Evolutionary conservation across 176 grass and related monocot species (phyloP), one percentile per base, ranked within the genome.

Genomic region (Eremochloa ophiuroides): DNA sequence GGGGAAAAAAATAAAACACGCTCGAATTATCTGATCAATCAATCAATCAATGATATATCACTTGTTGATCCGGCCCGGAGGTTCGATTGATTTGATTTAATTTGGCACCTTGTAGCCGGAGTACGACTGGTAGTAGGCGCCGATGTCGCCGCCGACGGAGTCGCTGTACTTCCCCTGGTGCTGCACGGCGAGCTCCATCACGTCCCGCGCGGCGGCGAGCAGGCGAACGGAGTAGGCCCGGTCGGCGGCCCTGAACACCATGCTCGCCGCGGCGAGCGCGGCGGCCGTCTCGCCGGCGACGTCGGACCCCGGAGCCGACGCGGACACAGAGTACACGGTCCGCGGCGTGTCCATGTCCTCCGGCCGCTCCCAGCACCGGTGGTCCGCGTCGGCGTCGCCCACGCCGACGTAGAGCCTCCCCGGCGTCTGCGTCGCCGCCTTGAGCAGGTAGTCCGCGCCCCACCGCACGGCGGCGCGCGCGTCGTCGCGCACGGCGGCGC

Each of bases 311-410:
- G 92, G 92, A 20, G 78, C 86, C 4, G 50, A 47, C 15, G 82
- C 63, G n/a, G 94, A 94, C 34, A 97, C 88, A 1, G 76, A 80
- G 85, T 86, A 97, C 22, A 97, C 94, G 7, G 56, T 72, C 77
- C 94, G 26, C 23, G 85, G 90, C 14, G 92, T 97, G 89, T 94
- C 92, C 92, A 94, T 94, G 85, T 94, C 92, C 80, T 97, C 95
- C 2, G 92, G 88, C 6, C 92, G 77, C 83, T 94, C 92, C 94
- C 92, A 97, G 85, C 92, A 97, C 1, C 37, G 78, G 80, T 97
- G 94, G 73, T 94, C 94, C 12, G 89, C 78, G 76, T 85, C 85
- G 4, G 94, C 83, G 69, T 97, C 90, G 23, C 94, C 94, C 55
- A 97, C 94, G 26, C 92, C 94, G 4, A 97, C 91, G 78, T 97